Conservation (phyloP, 2,329 filamentous ascomycete genomes). For the Furcasterigmium furcatum region DNA sequence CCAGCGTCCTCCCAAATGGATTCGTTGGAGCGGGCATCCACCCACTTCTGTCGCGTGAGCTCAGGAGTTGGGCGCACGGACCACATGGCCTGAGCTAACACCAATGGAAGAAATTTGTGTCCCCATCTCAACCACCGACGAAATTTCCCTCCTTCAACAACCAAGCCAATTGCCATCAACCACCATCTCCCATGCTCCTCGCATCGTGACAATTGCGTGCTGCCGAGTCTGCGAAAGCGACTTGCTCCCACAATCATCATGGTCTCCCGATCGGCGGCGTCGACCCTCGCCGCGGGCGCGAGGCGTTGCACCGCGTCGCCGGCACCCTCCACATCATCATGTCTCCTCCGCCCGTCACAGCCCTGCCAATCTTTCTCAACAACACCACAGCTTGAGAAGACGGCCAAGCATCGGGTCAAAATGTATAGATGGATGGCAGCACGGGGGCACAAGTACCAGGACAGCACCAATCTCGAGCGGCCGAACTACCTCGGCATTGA, state of each 20-base stretch:
- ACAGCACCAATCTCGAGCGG: constrained; percentile 7
- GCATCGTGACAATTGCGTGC: not conserved
- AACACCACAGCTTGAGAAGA: constrained; percentile 33
- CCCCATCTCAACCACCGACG: not conserved
- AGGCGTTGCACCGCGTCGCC: constrained; percentile 9
- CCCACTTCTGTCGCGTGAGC: not conserved
- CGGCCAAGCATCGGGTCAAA: constrained; percentile 27
- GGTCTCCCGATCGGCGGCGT: constrained; percentile 5
- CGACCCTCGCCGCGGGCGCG: constrained; percentile 6
- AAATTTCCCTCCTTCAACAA: not conserved
- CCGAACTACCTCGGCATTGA: constrained; percentile 34
- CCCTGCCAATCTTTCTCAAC: constrained; percentile 30
- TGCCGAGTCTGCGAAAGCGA: not conserved
- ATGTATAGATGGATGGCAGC: constrained; percentile 33
- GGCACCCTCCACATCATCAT: constrained; percentile 1
- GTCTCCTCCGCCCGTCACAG: constrained; percentile 4
- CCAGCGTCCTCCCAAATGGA: too few relatives aligned
- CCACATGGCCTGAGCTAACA: not conserved
- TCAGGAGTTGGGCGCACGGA: not conserved
- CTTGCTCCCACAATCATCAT: not conserved
- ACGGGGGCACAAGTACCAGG: constrained; percentile 11
- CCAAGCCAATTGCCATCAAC: not conserved
- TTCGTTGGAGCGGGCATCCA: too few relatives aligned
- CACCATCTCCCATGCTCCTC: not conserved
- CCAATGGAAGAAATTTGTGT: not conserved